Evolutionary conservation across 345 rosid genomes (phyloP).

Genomic region (Lepidium aucheri): DNA sequence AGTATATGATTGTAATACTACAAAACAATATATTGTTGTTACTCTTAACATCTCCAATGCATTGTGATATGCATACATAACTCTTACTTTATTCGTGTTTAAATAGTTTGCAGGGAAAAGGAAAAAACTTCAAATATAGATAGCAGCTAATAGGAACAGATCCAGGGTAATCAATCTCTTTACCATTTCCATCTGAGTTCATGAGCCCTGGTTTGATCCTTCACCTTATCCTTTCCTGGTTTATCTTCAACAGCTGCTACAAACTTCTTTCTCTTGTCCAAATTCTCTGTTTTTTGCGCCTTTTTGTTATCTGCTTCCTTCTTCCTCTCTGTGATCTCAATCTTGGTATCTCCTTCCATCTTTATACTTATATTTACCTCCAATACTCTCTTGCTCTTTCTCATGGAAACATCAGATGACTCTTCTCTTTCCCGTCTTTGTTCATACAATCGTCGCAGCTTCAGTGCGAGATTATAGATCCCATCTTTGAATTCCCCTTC

Average conservation of each 20-base stretch:
- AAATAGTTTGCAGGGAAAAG: neutral
- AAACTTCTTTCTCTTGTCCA: constrained; percentile 27
- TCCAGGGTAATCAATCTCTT: constrained; percentile 15
- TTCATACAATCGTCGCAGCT: constrained; percentile 56
- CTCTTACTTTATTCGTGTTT: neutral
- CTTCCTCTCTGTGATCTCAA: constrained; percentile 57
- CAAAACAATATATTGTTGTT: constrained; percentile 6
- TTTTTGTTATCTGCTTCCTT: constrained; percentile 22
- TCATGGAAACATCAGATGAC: constrained; percentile 2
- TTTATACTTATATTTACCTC: constrained; percentile 58
- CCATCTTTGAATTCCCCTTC: constrained; percentile 79
- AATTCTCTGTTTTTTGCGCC: constrained; percentile 21
- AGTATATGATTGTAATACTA: neutral
- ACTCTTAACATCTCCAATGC: neutral
- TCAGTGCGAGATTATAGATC: constrained; percentile 54
- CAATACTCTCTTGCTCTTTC: constrained; percentile 26
- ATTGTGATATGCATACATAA: neutral
- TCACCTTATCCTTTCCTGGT: constrained; percentile 14
- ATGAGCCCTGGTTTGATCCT: constrained; percentile 19
- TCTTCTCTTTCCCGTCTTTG: constrained; percentile 43
- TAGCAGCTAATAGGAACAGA: neutral
- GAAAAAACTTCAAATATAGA: neutral
- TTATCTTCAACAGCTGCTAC: constrained; percentile 30
- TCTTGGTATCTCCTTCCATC: constrained; percentile 61
- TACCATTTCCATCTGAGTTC: constrained; percentile 39